Conservation (phyloP, 2,329 filamentous ascomycete genomes). For the Sordariomycetes sp. region DNA sequence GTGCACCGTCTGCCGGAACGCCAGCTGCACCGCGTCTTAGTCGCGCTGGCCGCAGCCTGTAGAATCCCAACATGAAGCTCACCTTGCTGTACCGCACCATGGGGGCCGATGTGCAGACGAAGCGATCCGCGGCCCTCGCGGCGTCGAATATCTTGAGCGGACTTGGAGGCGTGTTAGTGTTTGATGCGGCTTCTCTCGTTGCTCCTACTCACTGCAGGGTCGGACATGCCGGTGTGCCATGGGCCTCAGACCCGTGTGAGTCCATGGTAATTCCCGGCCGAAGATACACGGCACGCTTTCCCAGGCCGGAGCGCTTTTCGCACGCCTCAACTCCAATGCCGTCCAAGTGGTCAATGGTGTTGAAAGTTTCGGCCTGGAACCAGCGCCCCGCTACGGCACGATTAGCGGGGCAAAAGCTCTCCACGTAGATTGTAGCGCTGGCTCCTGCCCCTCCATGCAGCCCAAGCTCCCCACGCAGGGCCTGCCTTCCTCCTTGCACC, state of each 20-base stretch:
- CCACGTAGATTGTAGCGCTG: too few species aligned
- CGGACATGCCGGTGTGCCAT: not conserved
- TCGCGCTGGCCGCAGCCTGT: not conserved
- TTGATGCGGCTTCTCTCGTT: not conserved
- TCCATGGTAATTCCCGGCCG: not conserved
- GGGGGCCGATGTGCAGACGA: constrained; percentile 51
- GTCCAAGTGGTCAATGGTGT: too few species aligned
- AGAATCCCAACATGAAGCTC: constrained; percentile 7
- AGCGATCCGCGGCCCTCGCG: constrained; percentile 37
- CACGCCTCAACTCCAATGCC: too few species aligned
- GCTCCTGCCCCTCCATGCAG: not conserved
- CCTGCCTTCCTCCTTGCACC: not conserved
- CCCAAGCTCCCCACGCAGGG: not conserved
- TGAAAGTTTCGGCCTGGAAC: not conserved
- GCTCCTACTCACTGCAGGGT: not conserved
- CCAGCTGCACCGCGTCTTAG: constrained; percentile 33
- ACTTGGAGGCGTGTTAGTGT: constrained; percentile 18
- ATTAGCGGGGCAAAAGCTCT: not conserved
- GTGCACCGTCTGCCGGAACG: constrained; percentile 57
- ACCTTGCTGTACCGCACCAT: constrained; percentile 58
- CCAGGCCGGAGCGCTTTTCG: too few species aligned
- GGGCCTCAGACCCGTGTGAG: not conserved
- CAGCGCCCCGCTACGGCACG: not conserved
- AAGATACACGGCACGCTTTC: not conserved
- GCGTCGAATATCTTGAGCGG: constrained; percentile 49